phyloP scores from a whole-genome alignment of 106 monocot genomes.

The Ottelia alismoides region DNA sequence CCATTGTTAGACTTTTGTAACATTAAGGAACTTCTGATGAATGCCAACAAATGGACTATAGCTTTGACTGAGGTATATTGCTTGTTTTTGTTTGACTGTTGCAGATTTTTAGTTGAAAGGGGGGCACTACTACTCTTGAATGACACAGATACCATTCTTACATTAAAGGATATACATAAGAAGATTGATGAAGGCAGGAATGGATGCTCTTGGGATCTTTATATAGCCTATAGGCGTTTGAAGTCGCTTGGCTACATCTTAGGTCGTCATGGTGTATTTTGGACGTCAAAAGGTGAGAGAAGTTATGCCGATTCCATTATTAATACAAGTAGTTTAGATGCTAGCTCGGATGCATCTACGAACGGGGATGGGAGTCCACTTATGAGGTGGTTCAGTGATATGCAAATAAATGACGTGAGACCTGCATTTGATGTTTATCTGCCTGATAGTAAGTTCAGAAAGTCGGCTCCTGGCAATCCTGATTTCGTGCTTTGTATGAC shows the following conservation, averaged over 20 bases:
- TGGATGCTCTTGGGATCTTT: slow-evolving; percentile 62
- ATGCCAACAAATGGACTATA: no score
- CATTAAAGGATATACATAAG: slow-evolving; percentile 40
- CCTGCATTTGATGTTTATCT: slow-evolving; percentile 66
- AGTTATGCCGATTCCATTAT: slow-evolving; percentile 1
- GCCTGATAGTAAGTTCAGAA: slow-evolving; percentile 80
- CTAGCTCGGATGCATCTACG: not conserved
- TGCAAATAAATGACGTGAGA: slow-evolving; percentile 37
- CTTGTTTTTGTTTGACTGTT: no score
- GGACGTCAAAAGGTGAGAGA: slow-evolving; percentile 41
- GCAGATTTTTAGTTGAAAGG: slow-evolving; percentile 70
- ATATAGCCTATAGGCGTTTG: slow-evolving; percentile 63
- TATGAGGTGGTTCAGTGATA: slow-evolving; percentile 3
- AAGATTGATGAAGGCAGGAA: slow-evolving; percentile 33
- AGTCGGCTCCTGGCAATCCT: slow-evolving; percentile 62
- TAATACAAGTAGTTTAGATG: slow-evolving; percentile 5
- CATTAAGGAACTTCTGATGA: no score
- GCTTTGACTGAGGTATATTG: no score
- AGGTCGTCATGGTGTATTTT: slow-evolving; percentile 52
- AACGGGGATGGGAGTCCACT: not conserved
- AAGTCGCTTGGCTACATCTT: slow-evolving; percentile 82
- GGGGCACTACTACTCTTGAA: slow-evolving; percentile 53
- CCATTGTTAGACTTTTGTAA: no score
- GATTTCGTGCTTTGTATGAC: slow-evolving; percentile 50
- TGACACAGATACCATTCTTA: slow-evolving; percentile 19